Evolutionary conservation across 2,329 filamentous ascomycete genomes (phyloP), one percentile per base, ranked within the genome.

Genomic region (Diaporthe sp.): DNA sequence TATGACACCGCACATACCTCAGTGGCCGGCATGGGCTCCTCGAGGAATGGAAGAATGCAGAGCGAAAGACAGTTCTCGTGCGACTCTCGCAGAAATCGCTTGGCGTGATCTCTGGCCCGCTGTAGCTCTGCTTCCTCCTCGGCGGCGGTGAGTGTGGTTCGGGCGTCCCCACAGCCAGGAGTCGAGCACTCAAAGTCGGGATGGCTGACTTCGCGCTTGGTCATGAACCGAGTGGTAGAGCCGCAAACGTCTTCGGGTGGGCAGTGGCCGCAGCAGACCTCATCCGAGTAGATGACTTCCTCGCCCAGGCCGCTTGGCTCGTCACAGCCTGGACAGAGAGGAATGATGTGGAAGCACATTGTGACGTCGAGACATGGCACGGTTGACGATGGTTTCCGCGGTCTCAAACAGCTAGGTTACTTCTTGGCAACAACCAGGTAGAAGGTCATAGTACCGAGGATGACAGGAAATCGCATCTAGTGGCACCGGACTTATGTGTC

Each of bases 271-370:
- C 61, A 57, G 19, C 76, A 77, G 19, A 75, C 34, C 17, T 75
- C 76, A 6, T 77, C 76, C 4, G 73, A 72, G 34, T 75, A 77
- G 22, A 77, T 77, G 57, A 77, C 44, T 39, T 77, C 76, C 25
- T 77, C 76, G 31, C 76, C 76, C 19, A 77, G 73, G 4, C 76
- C 76, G 49, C 70, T 71, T 17, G 76, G 76, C 49, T 77, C 76
- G 49, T 77, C 76, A 60, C 76, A 77, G 31, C 61, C 73, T 1
- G 76, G 76, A 9, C 76, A 77, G 31, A 77, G 49, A 17, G 76
- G 76, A 17, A 77, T 75, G 3, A 77, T 77, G 25, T 77, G 76
- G 42, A 77, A 77, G 39, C 76, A 77, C 76, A 77, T 77, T n/a
- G 34, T 2, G 39, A 15, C 4, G 13, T n/a, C 7, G 17, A 65